These are phyloP conservation scores for Microbotryomycetes sp. DNA, from an alignment of 1,284 basidiomycete genomes.

Conservation along the genomic window DNA sequence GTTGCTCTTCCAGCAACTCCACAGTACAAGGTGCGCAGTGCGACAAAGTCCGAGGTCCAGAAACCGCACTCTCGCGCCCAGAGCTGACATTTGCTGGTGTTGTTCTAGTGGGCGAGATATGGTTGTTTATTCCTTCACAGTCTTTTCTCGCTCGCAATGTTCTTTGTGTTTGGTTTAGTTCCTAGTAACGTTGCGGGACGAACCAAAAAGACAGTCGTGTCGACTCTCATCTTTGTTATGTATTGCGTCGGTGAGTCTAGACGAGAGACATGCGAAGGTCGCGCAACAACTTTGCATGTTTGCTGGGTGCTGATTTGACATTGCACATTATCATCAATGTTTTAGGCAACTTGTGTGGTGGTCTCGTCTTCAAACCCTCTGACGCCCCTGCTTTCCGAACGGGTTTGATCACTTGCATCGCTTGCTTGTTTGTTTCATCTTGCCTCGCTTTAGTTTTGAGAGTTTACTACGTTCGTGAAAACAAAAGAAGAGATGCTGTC, in stretches of 20 bases:
- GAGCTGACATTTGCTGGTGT: neutral
- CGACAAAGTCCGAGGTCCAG: too few species aligned
- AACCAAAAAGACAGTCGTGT: slow-evolving; percentile 14
- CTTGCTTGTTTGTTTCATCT: neutral
- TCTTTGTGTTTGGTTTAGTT: neutral
- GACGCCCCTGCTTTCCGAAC: neutral
- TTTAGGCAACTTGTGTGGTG: slow-evolving; percentile 12
- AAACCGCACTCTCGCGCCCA: neutral
- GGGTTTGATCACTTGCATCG: neutral
- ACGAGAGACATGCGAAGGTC: too few species aligned
- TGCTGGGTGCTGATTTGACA: too few species aligned
- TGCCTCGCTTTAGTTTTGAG: neutral
- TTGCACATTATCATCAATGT: too few species aligned
- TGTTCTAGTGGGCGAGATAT: neutral
- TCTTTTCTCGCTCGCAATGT: neutral
- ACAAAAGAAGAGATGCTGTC: neutral
- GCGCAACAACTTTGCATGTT: too few species aligned
- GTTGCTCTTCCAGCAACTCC: neutral
- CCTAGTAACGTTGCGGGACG: slow-evolving; percentile 4
- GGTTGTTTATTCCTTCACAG: neutral
- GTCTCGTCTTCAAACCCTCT: neutral
- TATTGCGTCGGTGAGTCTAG: slow-evolving; percentile 1
- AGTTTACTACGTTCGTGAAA: neutral
- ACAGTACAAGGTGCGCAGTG: neutral
- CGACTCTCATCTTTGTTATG: slow-evolving; percentile 8